phyloP scores from a whole-genome alignment of 768 basidiomycete genomes.

The Gymnopilus junonius region DNA sequence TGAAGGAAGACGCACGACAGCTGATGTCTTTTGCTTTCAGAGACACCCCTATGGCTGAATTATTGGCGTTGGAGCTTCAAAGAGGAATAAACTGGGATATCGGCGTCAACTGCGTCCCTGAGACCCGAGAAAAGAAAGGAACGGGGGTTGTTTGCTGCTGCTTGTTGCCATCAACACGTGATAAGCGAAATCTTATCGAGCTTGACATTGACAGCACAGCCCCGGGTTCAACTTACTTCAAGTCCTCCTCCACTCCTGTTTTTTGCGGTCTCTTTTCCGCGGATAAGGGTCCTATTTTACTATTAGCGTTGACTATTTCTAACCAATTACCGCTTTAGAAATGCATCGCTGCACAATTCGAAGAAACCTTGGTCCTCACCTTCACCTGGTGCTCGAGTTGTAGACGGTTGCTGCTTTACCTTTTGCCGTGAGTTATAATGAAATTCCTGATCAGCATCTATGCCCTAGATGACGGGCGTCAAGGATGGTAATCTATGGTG shows the following conservation, averaged over 20 bases:
- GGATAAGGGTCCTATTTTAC: background rate
- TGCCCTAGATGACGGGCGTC: background rate
- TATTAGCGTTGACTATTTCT: background rate
- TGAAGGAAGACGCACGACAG: background rate
- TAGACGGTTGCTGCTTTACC: background rate
- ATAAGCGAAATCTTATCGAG: background rate
- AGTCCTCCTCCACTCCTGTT: background rate
- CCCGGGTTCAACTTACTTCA: background rate
- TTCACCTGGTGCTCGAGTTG: background rate
- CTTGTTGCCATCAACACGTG: background rate
- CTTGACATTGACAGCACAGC: background rate
- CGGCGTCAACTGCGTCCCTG: background rate
- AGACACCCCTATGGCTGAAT: background rate
- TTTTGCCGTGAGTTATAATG: background rate
- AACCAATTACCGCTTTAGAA: background rate
- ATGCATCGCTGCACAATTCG: background rate
- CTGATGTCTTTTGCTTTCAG: background rate
- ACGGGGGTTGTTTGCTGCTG: background rate
- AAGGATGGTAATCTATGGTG: background rate
- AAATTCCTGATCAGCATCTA: background rate
- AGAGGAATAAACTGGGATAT: background rate
- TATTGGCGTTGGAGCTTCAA: background rate
- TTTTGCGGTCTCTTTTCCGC: background rate
- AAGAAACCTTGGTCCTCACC: conserved; percentile 1
- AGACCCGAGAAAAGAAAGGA: conserved; percentile 5